These are phyloP conservation scores for Neonectria faginata DNA, from an alignment of 2,329 filamentous ascomycete genomes.

Conservation along the genomic window DNA sequence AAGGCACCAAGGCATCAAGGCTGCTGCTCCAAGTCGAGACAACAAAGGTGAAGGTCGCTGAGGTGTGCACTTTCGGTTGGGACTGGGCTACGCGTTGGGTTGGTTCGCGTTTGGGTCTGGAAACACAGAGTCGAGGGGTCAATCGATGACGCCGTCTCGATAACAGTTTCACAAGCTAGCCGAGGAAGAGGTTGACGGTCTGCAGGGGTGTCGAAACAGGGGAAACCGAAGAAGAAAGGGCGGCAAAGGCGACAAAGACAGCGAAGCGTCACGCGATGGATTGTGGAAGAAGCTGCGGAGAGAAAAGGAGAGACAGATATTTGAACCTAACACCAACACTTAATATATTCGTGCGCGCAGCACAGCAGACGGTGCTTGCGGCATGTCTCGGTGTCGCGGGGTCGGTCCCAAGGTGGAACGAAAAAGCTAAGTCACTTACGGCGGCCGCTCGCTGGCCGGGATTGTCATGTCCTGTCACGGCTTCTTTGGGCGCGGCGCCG, in stretches of 20 bases:
- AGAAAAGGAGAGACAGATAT: too few relatives aligned
- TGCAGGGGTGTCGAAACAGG: not conserved
- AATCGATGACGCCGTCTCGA: conserved; percentile 42
- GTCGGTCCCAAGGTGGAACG: not conserved
- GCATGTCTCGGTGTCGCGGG: conserved; percentile 4
- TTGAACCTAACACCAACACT: not conserved
- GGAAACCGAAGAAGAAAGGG: too few relatives aligned
- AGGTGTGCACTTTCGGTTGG: conserved; percentile 30
- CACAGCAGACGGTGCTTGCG: not conserved
- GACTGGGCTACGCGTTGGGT: conserved; percentile 4
- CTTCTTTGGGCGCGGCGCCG: not conserved
- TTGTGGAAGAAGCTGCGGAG: not conserved
- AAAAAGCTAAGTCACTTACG: conserved; percentile 6
- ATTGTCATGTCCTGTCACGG: not conserved
- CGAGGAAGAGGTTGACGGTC: not conserved
- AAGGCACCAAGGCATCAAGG: not conserved
- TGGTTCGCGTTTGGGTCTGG: conserved; percentile 25
- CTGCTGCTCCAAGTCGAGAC: not conserved
- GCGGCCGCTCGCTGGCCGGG: not conserved
- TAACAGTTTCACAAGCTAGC: conserved; percentile 26
- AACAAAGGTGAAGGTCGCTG: not conserved
- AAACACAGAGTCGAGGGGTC: conserved; percentile 8
- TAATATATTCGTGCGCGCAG: not conserved
- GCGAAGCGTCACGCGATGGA: too few relatives aligned
- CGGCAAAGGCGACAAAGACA: not conserved